Conservation (phyloP, 306 rosid genomes). For the Acacia melanoxylon region DNA sequence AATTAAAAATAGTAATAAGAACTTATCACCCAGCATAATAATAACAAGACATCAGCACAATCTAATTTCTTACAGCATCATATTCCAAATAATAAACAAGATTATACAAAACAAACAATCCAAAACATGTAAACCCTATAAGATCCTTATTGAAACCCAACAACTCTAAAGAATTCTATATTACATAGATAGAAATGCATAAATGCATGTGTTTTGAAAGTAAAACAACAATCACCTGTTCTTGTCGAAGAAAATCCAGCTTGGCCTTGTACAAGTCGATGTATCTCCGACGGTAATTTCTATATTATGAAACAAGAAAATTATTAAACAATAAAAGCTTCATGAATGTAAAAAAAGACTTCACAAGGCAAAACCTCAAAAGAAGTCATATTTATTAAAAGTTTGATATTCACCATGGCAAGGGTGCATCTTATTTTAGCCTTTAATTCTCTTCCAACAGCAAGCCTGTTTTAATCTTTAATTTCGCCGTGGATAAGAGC, state of each 20-base stretch:
- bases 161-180: conserved; percentile 11
- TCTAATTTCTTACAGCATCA: neutral
- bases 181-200: neutral
- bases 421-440: neutral
- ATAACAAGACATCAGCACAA: neutral
- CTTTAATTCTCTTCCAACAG: neutral
- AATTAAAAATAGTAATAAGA: neutral
- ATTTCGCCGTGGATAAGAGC: neutral
- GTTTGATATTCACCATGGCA: neutral
- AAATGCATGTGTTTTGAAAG: neutral
- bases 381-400: neutral
- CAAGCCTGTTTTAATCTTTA: neutral
- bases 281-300: conserved; percentile 78
- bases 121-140: conserved; percentile 3
- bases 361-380: conserved; percentile 24
- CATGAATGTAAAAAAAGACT: conserved; percentile 16
- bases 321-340: conserved; percentile 2
- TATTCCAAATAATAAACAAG: conserved; percentile 2
- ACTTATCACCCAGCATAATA: neutral
- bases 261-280: conserved; percentile 74
- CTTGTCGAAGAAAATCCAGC: conserved; percentile 77
- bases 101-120: neutral
- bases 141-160: neutral
- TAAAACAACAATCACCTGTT: conserved; percentile 58
- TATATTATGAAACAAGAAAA: conserved; percentile 41